Base-by-base conservation (phyloP, 441 rosid species). In the California macrophylla region DNA sequence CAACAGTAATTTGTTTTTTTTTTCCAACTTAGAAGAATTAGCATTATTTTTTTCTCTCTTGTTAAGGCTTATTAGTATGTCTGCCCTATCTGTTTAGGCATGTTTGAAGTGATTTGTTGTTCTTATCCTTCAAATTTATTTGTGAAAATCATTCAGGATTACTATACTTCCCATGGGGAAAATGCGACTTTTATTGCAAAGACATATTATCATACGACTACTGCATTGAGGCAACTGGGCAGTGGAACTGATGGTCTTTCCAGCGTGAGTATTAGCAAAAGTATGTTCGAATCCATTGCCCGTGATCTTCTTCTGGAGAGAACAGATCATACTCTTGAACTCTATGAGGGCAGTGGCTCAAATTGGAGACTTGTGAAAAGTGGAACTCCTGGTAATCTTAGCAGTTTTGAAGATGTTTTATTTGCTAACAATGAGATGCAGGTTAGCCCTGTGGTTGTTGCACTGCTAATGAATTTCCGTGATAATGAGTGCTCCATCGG, bases 381-480 rank as follows among this genome's bases (percentile, higher is more conserved):
- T 56, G 99, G 89, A 64, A 89, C 93, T 75, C 99, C 98, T 72
- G 99, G 98, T 73, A 92, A 90, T 85, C 80, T 94, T 10, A 94
- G 98, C 10, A 88, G 92, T 80, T 94, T 92, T 78, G 99, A 94
- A 82, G 99, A 94, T 83, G 82, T 94, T 82, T 76, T 94, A 62
- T 94, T 94, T 81, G 90, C 96, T 66, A 94, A 89, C 85, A 83
- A 88, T 73, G 99, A 94, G 68, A 94, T 94, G 99, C 93, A 85
- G 84, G 98, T 90, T 76, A 80, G 96, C 6, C 99, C 99, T 50
- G 97, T 84, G 68, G 81, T 90, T 26, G 89, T 87, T 72, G 88
- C 99, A 47, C 69, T 94, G 66, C 72, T 80, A 65, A 89, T 84
- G 3, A 90, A 74, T 71, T 85, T 87, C 66, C 92, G 81, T 64